Evolutionary conservation across 2,329 filamentous ascomycete genomes (phyloP).

Genomic region (Capronia americana): DNA sequence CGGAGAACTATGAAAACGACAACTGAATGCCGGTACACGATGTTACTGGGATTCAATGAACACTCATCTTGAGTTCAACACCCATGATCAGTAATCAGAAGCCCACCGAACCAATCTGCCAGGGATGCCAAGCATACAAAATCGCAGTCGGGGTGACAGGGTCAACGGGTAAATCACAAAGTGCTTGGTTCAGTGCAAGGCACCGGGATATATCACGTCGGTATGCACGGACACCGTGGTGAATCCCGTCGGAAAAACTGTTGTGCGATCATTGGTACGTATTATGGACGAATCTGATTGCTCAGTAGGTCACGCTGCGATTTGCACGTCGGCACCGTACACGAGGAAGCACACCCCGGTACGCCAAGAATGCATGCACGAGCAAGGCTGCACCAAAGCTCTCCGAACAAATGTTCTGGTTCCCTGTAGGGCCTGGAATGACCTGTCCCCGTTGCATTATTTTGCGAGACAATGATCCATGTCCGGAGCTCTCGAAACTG

Average conservation of each 20-base stretch:
- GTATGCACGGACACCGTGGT: background rate
- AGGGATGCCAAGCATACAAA: background rate
- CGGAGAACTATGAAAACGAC: slow-evolving; percentile 78
- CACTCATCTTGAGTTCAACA: too few species aligned
- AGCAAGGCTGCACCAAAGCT: background rate
- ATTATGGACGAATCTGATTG: background rate
- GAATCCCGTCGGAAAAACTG: background rate
- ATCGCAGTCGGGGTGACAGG: background rate
- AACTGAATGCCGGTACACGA: background rate
- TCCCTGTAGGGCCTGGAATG: background rate
- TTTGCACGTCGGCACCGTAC: background rate
- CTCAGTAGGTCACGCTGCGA: background rate
- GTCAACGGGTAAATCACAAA: background rate
- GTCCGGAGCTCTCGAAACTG: background rate
- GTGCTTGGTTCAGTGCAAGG: background rate
- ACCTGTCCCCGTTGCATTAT: background rate
- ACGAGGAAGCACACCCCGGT: background rate
- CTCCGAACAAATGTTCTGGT: background rate
- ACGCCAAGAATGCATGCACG: background rate
- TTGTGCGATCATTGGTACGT: background rate
- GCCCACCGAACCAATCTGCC: background rate
- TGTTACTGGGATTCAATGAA: background rate
- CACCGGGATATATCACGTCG: background rate
- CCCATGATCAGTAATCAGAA: background rate
- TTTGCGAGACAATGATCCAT: background rate